Percentiles rank a stretch among this genome's conserved stretches.
Conservation (phyloP, 164 flowering plant species). For the Piper longum region DNA sequence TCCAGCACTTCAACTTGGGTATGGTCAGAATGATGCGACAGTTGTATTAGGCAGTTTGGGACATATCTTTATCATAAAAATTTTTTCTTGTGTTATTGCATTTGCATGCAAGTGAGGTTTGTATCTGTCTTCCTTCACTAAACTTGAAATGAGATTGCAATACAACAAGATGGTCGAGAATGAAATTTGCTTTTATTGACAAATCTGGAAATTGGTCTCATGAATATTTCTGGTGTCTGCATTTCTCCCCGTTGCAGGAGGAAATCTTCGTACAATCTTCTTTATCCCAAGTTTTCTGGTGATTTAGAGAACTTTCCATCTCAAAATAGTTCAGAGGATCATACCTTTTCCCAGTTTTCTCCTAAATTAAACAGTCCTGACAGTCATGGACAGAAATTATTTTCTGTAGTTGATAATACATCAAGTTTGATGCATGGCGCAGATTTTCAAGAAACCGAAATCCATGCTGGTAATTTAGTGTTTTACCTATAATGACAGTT, state of each 20-base stretch:
- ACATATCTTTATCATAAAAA: no score
- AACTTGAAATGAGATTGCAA: not conserved
- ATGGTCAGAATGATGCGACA: not conserved
- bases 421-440: not conserved
- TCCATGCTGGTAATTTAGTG: not conserved
- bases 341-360: not conserved
- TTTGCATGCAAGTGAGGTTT: not conserved
- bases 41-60: not conserved
- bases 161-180: not conserved
- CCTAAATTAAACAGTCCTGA: not conserved
- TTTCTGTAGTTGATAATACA: not conserved
- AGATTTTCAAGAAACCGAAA: not conserved
- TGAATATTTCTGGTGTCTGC: not conserved
- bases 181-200: not conserved
- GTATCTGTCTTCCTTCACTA: not conserved
- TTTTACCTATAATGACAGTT: not conserved
- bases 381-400: not conserved
- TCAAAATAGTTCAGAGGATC: not conserved
- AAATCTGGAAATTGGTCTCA: not conserved
- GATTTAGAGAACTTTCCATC: slow-evolving; percentile 13
- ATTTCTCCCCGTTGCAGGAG: slow-evolving; percentile 21
- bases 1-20: slow-evolving; percentile 50
- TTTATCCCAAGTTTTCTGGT: slow-evolving; percentile 10
- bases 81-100: not conserved
- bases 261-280: slow-evolving; percentile 24